Base-by-base conservation (phyloP, 352 stramenopile genomes). In the Globisporangium viniferum region DNA sequence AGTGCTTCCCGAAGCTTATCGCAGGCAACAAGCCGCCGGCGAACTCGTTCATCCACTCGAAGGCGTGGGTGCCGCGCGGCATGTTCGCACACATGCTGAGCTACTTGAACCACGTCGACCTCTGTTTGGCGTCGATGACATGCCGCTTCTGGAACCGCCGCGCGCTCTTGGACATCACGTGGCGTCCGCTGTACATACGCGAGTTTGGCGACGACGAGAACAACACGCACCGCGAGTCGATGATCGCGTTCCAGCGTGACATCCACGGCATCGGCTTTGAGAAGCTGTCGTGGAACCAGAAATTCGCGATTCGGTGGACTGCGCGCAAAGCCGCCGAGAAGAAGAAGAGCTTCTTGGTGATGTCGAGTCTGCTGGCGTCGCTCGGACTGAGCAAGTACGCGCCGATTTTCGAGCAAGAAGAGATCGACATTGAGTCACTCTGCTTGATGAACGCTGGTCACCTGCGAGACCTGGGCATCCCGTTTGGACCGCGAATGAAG, bases 311-410 rank as follows among this genome's bases (percentile, higher is more conserved):
- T 57, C 88, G 88, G 59, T 94, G 83, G 85, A 88, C 85, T 2
- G 85, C 88, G 20, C 82, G 85, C 54, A 92, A 91, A 41, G 86
- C 88, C 29, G 88, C 86, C 0, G 88, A 93, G 69, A 94, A 93
- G 76, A 94, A 95, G 74, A 95, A 95, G 74, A 94, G 86, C 71
- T 95, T 95, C 61, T 51, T 89, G 58, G 86, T 94, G 44, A 95
- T 95, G 88, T 90, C 79, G 27, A 93, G 82, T 72, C 68, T 95
- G 44, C 59, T 95, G 7, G 68, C 84, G 35, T 95, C 86, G 48
- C 75, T 95, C 6, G 85, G 87, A 14, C 73, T 95, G 3, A 87
- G 82, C 71, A 95, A 95, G 73, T 95, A 95, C 68, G 87, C 83
- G 29, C 81, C 88, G 14, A 77, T 95, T 27, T 95, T 95, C 56